A percentile compares a stretch with the other conserved stretches of the same genome.
Conservation (phyloP, 2,329 filamentous ascomycete species). For the Trichoderma sp. region DNA sequence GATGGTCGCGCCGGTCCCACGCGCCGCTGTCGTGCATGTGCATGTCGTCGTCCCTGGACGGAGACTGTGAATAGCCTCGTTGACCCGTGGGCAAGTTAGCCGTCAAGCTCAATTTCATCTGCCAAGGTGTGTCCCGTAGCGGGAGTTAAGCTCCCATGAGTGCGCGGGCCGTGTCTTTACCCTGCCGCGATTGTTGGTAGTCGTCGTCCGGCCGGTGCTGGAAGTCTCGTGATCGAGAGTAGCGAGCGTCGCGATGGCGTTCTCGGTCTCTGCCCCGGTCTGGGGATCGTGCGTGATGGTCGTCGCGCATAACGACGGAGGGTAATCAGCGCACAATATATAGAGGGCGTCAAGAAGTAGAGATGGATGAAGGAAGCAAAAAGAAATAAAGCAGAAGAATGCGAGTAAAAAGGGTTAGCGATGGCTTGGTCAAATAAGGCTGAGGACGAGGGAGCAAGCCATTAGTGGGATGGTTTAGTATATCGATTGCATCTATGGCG, state of each 20-base stretch:
- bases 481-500: background rate
- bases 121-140: slow-evolving; percentile 26
- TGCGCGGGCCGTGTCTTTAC: slow-evolving; percentile 49
- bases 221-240: slow-evolving; percentile 33
- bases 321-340: slow-evolving; percentile 31
- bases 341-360: background rate
- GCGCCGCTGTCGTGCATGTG: slow-evolving; percentile 41
- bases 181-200: slow-evolving; percentile 55
- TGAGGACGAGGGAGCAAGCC: background rate
- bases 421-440: background rate
- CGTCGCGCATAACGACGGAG: slow-evolving; percentile 50
- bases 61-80: slow-evolving; percentile 51
- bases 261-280: slow-evolving; percentile 36
- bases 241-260: slow-evolving; percentile 27
- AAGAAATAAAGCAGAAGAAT: background rate
- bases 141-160: slow-evolving; percentile 34
- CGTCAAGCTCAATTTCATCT: slow-evolving; percentile 41
- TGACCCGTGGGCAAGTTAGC: slow-evolving; percentile 53
- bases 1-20: slow-evolving; percentile 39
- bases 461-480: background rate
- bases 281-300: slow-evolving; percentile 42
- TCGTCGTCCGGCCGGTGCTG: slow-evolving; percentile 43
- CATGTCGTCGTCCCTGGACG: slow-evolving; percentile 44
- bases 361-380: background rate
- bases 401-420: background rate